Conservation (phyloP, 768 basidiomycete species). For the Amanita pallidorosea region DNA sequence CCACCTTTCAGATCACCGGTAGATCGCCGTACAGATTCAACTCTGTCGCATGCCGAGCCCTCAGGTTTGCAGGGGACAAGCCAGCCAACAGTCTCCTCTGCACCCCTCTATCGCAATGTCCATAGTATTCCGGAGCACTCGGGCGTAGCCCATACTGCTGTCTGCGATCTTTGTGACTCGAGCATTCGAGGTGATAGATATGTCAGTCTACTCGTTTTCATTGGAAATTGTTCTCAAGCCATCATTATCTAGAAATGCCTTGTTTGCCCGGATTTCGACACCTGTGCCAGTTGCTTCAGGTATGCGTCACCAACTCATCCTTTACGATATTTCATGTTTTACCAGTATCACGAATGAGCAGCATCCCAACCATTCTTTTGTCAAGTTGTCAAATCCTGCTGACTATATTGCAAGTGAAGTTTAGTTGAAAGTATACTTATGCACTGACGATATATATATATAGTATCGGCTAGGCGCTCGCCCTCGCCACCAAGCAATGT, state of each 20-base stretch:
- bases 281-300: constrained; percentile 62
- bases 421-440: neutral
- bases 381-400: constrained; percentile 40
- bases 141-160: constrained; percentile 38
- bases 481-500: constrained; percentile 42
- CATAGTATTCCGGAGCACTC: neutral
- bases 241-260: constrained; percentile 55
- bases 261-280: constrained; percentile 77
- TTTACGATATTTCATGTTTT: neutral
- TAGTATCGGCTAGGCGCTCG: neutral
- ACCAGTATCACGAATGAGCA: constrained; percentile 55
- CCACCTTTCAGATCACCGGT: neutral
- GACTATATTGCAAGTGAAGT: constrained; percentile 44
- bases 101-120: neutral
- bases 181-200: constrained; percentile 61
- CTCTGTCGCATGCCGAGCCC: neutral
- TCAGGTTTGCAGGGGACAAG: neutral
- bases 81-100: neutral
- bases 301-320: neutral
- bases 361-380: constrained; percentile 70
- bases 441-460: neutral
- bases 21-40: too few relatives aligned
- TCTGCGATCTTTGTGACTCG: constrained; percentile 71
- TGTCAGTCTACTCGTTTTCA: constrained; percentile 30
- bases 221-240: neutral